Percentiles rank a stretch among this genome's conserved stretches.
Conservation (phyloP, 176 grass and related monocot genomes). For the Microstegium vimineum region DNA sequence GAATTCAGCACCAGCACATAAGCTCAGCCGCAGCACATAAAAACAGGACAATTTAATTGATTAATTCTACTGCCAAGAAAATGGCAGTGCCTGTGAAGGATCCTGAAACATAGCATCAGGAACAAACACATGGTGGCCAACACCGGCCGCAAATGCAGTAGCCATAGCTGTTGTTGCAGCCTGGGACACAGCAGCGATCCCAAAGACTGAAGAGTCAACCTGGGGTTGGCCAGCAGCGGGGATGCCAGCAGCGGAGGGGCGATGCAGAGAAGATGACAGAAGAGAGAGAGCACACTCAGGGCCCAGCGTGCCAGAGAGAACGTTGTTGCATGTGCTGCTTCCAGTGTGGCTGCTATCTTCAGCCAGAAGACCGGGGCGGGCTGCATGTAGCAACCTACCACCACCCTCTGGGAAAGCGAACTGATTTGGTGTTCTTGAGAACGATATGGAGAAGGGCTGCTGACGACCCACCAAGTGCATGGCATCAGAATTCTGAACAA, state of each 20-base stretch:
- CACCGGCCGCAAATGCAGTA: conserved; percentile 16
- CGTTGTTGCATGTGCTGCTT: conserved; percentile 14
- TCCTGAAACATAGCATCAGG: conserved; percentile 39
- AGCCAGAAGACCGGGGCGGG: neutral
- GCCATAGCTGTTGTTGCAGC: neutral
- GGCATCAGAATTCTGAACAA: neutral
- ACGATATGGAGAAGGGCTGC: conserved; percentile 51
- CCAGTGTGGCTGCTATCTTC: conserved; percentile 12
- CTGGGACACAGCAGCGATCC: neutral
- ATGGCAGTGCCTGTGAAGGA: conserved; percentile 34
- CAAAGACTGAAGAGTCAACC: neutral
- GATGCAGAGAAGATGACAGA: conserved; percentile 73
- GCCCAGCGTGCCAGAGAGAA: conserved; percentile 28
- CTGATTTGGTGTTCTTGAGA: conserved; percentile 32
- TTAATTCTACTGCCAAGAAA: conserved; percentile 22
- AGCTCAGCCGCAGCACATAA: neutral
- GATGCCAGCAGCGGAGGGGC: conserved; percentile 10
- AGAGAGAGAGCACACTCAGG: conserved; percentile 96
- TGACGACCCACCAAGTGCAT: conserved; percentile 15
- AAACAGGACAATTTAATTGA: neutral
- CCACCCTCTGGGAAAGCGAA: conserved; percentile 39
- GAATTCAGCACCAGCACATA: neutral
- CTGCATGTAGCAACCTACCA: neutral
- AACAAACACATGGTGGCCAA: conserved; percentile 15
- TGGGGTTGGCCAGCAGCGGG: neutral